Conservation (phyloP, 768 basidiomycete genomes). For the Pleurotus pulmonarius region DNA sequence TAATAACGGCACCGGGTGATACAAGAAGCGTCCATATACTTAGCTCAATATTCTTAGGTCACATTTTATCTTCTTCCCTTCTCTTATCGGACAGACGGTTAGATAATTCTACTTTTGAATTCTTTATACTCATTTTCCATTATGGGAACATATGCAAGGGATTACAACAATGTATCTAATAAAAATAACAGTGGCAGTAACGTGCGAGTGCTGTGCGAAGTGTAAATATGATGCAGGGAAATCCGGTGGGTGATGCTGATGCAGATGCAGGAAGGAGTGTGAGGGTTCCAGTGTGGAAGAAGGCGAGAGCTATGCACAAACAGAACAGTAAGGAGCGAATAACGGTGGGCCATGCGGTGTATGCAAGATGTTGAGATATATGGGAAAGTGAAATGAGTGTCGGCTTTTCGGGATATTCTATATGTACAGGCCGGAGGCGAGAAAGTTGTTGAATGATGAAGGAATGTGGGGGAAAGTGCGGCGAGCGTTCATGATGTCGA, state of each 20-base stretch:
- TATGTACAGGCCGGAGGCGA: no score
- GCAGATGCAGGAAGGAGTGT: slow-evolving; percentile 5
- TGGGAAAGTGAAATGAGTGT: neutral
- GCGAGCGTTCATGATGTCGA: no score
- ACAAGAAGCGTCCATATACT: no score
- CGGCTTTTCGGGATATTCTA: neutral
- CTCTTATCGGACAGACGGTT: no score
- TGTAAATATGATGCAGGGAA: slow-evolving; percentile 6
- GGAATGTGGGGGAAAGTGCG: neutral
- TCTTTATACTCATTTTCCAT: neutral
- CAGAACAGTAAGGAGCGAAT: neutral
- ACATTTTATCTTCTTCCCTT: no score
- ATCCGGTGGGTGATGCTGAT: neutral
- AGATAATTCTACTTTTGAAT: neutral
- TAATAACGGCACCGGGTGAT: no score
- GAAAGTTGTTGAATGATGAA: neutral
- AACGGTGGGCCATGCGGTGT: neutral
- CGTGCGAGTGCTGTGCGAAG: neutral
- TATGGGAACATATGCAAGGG: slow-evolving; percentile 2
- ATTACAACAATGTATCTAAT: slow-evolving; percentile 8
- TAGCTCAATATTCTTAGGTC: no score
- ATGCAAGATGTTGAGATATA: neutral
- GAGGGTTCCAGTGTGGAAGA: neutral
- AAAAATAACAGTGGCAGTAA: slow-evolving; percentile 5
- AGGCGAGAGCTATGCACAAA: neutral